Conservation (phyloP, 805 yeast species). For the Candida ovalis region DNA sequence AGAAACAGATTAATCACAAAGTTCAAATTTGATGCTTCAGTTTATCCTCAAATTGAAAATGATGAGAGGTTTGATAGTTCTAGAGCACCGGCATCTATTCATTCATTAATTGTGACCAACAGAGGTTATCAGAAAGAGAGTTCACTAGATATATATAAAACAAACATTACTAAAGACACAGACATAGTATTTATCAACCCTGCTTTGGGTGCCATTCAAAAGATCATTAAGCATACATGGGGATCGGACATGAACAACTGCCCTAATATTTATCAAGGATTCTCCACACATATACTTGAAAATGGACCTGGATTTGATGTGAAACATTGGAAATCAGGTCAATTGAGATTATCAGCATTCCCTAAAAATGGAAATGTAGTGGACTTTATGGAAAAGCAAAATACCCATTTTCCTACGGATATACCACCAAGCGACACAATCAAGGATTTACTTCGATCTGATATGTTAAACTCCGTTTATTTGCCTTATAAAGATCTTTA, state of each 20-base stretch:
- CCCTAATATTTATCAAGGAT: slow-evolving; percentile 23
- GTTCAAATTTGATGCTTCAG: slow-evolving; percentile 4
- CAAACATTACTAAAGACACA: slow-evolving; percentile 14
- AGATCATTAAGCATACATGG: slow-evolving; percentile 6
- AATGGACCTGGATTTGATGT: slow-evolving; percentile 20
- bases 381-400: slow-evolving; percentile 5
- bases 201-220: slow-evolving; percentile 15
- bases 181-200: slow-evolving; percentile 26
- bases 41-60: slow-evolving; percentile 1
- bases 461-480: slow-evolving; percentile 17
- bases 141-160: slow-evolving; percentile 6
- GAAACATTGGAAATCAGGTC: slow-evolving; percentile 20
- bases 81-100: slow-evolving; percentile 3
- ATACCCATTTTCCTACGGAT: slow-evolving; percentile 11
- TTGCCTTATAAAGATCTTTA: slow-evolving; percentile 18
- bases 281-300: slow-evolving; percentile 17
- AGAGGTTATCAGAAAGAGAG: slow-evolving; percentile 3
- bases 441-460: slow-evolving; percentile 8
- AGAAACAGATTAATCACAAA: slow-evolving; percentile 9
- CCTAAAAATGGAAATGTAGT: slow-evolving; percentile 9
- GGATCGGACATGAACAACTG: neutral
- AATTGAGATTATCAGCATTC: slow-evolving; percentile 17
- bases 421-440: slow-evolving; percentile 12
- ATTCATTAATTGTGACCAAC: slow-evolving; percentile 12
- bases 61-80: neutral